phyloP scores from a whole-genome alignment of 257 asterid species.

The Linaria vulgaris region DNA sequence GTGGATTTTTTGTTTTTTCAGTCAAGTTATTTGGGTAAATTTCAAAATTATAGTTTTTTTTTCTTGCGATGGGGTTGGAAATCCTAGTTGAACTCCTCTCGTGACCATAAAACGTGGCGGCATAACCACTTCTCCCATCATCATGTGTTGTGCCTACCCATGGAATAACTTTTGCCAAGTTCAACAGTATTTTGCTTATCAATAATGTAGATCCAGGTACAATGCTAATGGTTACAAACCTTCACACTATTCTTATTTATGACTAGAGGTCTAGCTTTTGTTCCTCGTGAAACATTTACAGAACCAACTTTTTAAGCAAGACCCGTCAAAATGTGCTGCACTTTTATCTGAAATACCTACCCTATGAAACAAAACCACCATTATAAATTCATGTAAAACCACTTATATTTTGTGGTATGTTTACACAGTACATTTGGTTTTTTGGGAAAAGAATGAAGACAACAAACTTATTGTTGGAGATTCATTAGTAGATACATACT shows the following conservation, averaged over 20 bases:
- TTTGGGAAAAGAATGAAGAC: not conserved
- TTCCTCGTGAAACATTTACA: not conserved
- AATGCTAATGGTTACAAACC: not conserved
- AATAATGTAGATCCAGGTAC: not conserved
- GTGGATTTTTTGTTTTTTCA: too few species aligned
- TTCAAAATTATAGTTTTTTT: too few species aligned
- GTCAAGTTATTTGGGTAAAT: too few species aligned
- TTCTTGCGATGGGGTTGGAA: too few species aligned
- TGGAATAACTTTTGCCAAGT: too few species aligned
- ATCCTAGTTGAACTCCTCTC: too few species aligned
- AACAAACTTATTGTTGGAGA: not conserved
- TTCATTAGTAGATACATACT: not conserved
- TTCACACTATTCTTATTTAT: not conserved
- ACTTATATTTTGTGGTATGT: not conserved
- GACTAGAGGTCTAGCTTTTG: not conserved
- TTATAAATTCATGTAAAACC: not conserved
- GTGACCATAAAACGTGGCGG: too few species aligned
- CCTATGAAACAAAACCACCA: not conserved
- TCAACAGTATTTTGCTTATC: too few species aligned
- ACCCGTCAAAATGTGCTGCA: not conserved
- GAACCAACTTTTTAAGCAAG: not conserved
- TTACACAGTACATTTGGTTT: too few species aligned
- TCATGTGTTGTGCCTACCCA: too few species aligned
- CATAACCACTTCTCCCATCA: too few species aligned
- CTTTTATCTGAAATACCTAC: slow-evolving; percentile 7